Conservation (phyloP, 495 filamentous ascomycete species). For the Penicillium simplicissimum region DNA sequence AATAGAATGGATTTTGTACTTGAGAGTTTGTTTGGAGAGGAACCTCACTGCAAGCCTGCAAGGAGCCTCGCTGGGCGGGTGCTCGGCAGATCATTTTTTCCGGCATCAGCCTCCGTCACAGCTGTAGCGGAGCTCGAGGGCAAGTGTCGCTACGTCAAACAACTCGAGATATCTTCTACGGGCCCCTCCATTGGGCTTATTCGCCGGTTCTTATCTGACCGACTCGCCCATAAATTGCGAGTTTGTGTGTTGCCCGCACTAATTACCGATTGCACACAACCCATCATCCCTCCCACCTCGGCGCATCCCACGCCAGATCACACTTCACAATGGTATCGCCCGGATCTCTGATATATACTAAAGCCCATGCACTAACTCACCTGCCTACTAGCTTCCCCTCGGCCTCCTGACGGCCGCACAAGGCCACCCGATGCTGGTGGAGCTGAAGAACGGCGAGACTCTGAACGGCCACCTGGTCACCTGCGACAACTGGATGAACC, state of each 20-base stretch:
- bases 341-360: neutral
- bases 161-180: conserved; percentile 16
- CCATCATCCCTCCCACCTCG: conserved; percentile 16
- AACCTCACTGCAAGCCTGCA: neutral
- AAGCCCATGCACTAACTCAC: conserved; percentile 11
- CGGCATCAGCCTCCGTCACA: conserved; percentile 33
- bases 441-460: conserved; percentile 98
- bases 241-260: conserved; percentile 7
- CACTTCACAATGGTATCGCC: conserved; percentile 28
- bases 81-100: conserved; percentile 37
- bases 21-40: neutral
- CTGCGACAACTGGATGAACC: conserved; percentile 99
- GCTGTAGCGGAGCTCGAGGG: conserved; percentile 34
- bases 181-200: conserved; percentile 3
- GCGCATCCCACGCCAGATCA: conserved; percentile 19
- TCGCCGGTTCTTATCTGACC: neutral
- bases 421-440: conserved; percentile 98
- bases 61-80: neutral
- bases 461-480: conserved; percentile 93
- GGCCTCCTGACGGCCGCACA: conserved; percentile 92
- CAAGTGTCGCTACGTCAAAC: conserved; percentile 20
- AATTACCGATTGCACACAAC: conserved; percentile 8
- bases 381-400: conserved; percentile 68
- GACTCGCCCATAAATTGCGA: neutral
- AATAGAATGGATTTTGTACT: neutral